These are phyloP conservation scores for Metarhizium robertsii DNA, from an alignment of 2,329 filamentous ascomycete species.

Conservation along the genomic window DNA sequence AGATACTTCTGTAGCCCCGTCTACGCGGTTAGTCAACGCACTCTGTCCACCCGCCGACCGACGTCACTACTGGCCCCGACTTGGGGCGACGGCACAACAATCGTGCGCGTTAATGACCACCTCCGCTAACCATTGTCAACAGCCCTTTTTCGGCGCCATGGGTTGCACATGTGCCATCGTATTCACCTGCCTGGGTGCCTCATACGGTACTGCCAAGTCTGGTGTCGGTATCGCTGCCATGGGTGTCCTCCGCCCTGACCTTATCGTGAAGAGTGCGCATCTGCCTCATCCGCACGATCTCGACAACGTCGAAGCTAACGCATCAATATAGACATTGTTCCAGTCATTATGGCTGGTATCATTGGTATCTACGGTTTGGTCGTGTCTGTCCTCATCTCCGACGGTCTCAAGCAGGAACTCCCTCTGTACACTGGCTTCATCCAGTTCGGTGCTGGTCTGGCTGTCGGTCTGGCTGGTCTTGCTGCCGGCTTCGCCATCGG, in stretches of 20 bases:
- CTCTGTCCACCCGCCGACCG: slow-evolving; percentile 18
- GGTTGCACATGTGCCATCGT: slow-evolving; percentile 95
- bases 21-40: slow-evolving; percentile 79
- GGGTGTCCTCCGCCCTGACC: slow-evolving; percentile 93
- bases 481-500: slow-evolving; percentile 81
- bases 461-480: slow-evolving; percentile 74
- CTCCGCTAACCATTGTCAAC: slow-evolving; percentile 23
- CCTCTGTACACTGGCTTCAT: slow-evolving; percentile 78
- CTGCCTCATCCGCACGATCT: not conserved
- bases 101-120: slow-evolving; percentile 11
- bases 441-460: slow-evolving; percentile 73
- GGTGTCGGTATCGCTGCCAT: slow-evolving; percentile 97
- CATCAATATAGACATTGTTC: slow-evolving; percentile 71
- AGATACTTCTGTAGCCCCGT: slow-evolving; percentile 60
- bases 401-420: slow-evolving; percentile 62
- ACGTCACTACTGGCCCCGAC: slow-evolving; percentile 18
- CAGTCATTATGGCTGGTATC: slow-evolving; percentile 99
- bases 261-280: slow-evolving; percentile 95
- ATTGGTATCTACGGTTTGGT: slow-evolving; percentile 97
- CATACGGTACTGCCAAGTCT: slow-evolving; percentile 98
- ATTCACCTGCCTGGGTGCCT: slow-evolving; percentile 92
- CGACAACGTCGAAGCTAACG: slow-evolving; percentile 11
- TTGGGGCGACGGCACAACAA: slow-evolving; percentile 10
- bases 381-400: slow-evolving; percentile 79
- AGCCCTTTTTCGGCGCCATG: slow-evolving; percentile 94